Evolutionary conservation across 2,329 filamentous ascomycete genomes (phyloP).

Genomic region (Colletotrichum ledebouriae): DNA sequence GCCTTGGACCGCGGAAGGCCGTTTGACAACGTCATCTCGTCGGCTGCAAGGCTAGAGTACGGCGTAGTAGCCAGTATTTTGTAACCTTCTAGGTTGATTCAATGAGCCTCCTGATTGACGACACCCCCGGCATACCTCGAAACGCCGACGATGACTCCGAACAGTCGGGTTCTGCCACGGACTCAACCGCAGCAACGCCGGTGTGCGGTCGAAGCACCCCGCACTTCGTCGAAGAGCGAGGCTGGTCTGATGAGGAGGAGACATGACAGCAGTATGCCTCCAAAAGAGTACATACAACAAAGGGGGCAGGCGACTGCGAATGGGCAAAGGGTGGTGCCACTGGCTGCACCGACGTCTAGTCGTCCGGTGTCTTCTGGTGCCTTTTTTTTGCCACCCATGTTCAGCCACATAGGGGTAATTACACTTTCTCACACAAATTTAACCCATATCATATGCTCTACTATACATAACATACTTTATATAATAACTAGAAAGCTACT

Average conservation of each 20-base stretch:
- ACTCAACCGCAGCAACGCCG: constrained; percentile 9
- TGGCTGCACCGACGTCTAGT: constrained; percentile 20
- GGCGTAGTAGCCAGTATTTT: background rate
- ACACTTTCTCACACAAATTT: too few relatives aligned
- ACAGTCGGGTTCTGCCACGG: constrained; percentile 20
- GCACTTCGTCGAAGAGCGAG: constrained; percentile 34
- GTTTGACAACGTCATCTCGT: constrained; percentile 24
- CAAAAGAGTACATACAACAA: constrained; percentile 8
- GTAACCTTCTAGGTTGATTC: background rate
- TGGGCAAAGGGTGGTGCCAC: constrained; percentile 28
- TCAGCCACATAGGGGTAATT: too few relatives aligned
- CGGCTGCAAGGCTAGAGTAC: background rate
- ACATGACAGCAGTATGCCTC: constrained; percentile 4
- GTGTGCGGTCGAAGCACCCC: constrained; percentile 28
- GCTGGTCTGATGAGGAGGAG: constrained; percentile 34
- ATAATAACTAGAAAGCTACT: too few relatives aligned
- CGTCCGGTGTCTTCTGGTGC: constrained; percentile 36
- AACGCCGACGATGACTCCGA: constrained; percentile 6
- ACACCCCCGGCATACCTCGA: constrained; percentile 6
- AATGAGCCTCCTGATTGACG: background rate
- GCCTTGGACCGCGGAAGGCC: constrained; percentile 35
- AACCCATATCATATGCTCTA: too few relatives aligned
- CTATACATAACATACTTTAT: too few relatives aligned
- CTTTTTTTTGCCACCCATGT: too few relatives aligned
- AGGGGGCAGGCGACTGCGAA: constrained; percentile 4